Evolutionary conservation across 768 basidiomycete species (phyloP), one percentile per base, ranked within the genome.

Genomic region (Trametes villosa): DNA sequence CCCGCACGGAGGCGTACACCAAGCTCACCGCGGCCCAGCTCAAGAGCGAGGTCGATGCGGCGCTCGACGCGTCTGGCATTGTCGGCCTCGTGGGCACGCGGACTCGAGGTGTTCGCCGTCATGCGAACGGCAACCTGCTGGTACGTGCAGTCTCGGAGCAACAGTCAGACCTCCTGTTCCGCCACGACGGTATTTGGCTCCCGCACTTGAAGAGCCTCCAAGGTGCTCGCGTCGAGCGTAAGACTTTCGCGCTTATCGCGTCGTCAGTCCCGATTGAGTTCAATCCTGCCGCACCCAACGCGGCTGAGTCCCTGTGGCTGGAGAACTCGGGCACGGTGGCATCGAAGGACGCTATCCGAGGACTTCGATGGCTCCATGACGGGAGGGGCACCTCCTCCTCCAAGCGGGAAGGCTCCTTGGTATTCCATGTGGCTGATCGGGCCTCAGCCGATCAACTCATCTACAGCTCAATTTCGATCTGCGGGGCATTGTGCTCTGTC

Each of bases 301-400:
- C 51, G 7, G 36, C 51, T 22, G 51, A 53, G 26, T 40, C 51
- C 26, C 51, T 53, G 38, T 42, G 40, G 38, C 36, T 29, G 9
- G 51, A 53, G 51, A 53, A 53, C 29, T 38, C 51, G 4, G 51
- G 51, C 51, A 53, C 51, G 40, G 40, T 53, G 26, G 40, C 51
- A 26, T 40, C 51, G 26, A 42, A 40, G 51, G 38, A 40, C 26
- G 24, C 51, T 30, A 53, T 53, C 27, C 36, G 51, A 9, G 38
- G 40, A 3, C 51, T 53, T 17, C 36, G 51, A 11, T 53, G 51
- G 51, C 51, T 53, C 34, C 51, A 53, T 29, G 51, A 24, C 36
- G 40, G 38, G 17, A 36, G 51, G 12, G 51, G 51, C 27, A 51
- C 34, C n/a, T 53, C 51, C 20, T 18, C 51, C 17, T 38, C 51